These are phyloP conservation scores for Nicotiana knightiana DNA, from an alignment of 257 asterid species.

Conservation along the genomic window DNA sequence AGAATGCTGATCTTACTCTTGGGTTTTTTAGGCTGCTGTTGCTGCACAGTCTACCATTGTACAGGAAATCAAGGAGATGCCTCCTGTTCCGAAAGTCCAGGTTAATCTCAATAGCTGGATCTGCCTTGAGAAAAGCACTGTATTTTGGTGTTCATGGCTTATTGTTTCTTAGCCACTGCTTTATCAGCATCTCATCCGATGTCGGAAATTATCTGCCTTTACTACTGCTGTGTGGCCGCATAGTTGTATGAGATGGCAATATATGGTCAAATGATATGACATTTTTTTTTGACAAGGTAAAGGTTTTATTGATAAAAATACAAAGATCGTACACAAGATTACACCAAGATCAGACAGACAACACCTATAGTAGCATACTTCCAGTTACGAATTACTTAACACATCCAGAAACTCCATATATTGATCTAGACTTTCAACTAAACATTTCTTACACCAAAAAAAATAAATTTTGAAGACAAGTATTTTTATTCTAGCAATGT, in stretches of 20 bases:
- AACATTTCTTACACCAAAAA: no score
- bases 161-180: neutral
- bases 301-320: no score
- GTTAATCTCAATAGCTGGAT: slow-evolving; percentile 20
- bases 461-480: no score
- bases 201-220: neutral
- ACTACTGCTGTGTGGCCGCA: neutral
- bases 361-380: no score
- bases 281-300: no score
- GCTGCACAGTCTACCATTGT: slow-evolving; percentile 54
- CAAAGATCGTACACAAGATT: no score
- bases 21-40: slow-evolving; percentile 63
- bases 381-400: no score
- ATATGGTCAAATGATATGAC: neutral
- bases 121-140: neutral
- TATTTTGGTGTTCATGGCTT: neutral
- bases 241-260: neutral
- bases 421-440: no score
- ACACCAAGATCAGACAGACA: no score
- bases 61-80: slow-evolving; percentile 59
- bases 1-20: slow-evolving; percentile 11
- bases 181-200: neutral
- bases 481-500: no score
- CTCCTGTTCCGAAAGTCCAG: slow-evolving; percentile 50
- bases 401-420: no score